These are phyloP conservation scores for Asclepias syriaca DNA, from an alignment of 257 asterid genomes.

Conservation along the genomic window DNA sequence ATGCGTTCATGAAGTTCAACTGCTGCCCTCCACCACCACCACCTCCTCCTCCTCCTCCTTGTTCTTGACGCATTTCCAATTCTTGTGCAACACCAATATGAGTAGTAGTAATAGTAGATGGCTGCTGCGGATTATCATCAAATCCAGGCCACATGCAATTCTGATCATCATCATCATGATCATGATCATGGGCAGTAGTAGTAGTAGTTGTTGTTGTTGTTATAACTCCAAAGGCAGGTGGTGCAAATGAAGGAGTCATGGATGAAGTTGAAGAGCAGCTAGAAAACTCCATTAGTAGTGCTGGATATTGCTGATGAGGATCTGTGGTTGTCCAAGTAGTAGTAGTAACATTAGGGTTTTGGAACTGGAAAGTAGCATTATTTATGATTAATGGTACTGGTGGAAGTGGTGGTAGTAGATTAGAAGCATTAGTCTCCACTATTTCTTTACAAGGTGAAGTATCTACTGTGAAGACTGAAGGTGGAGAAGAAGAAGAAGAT, in stretches of 20 bases:
- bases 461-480: constrained; percentile 40
- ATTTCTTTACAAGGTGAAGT: constrained; percentile 23
- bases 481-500: too few species aligned
- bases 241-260: constrained; percentile 5
- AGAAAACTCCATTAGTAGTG: constrained; percentile 25
- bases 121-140: neutral
- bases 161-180: constrained; percentile 7
- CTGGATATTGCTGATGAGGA: constrained; percentile 6
- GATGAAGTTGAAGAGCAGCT: constrained; percentile 26
- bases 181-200: too few species aligned
- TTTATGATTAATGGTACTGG: neutral
- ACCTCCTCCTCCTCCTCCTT: constrained; percentile 2
- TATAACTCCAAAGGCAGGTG: constrained; percentile 23
- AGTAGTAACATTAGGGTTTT: constrained; percentile 21
- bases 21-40: constrained; percentile 4
- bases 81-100: neutral
- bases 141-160: constrained; percentile 25
- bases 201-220: neutral
- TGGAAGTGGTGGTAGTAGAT: neutral
- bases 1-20: constrained; percentile 16
- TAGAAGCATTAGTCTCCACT: constrained; percentile 18
- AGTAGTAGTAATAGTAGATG: too few species aligned
- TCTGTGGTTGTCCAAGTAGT: constrained; percentile 9
- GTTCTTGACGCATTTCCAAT: constrained; percentile 11
- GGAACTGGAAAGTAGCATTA: constrained; percentile 8